Percentiles rank a stretch among this genome's conserved stretches.
Evolutionary conservation across 345 rosid species (phyloP).

Genomic region (Bretschneidera sinensis): DNA sequence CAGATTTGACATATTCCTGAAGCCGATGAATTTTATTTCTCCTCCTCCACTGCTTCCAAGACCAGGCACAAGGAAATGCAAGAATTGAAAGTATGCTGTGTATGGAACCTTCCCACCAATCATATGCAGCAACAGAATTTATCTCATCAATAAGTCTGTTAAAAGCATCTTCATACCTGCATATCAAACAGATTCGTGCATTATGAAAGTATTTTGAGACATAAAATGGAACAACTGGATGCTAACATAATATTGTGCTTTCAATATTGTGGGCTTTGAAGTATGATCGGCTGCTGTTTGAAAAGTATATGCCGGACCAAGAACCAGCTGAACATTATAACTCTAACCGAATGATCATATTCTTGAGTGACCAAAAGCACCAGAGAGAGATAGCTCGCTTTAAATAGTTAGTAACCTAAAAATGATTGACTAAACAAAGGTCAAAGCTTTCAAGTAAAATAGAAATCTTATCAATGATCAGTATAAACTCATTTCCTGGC

Average conservation of each 20-base stretch:
- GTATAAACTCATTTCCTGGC: background rate
- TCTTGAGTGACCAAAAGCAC: background rate
- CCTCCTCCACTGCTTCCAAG: conserved; percentile 97
- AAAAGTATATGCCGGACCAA: background rate
- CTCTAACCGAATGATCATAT: no score
- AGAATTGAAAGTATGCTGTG: conserved; percentile 87
- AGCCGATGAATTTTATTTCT: conserved; percentile 84
- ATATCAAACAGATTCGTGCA: conserved; percentile 17
- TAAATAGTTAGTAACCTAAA: background rate
- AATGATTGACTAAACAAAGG: conserved; percentile 5
- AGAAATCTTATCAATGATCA: background rate
- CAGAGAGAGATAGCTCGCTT: background rate
- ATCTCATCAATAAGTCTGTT: conserved; percentile 95
- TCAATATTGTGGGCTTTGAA: conserved; percentile 4
- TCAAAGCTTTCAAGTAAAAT: conserved; percentile 3
- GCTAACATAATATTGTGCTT: conserved; percentile 8
- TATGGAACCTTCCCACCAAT: conserved; percentile 99
- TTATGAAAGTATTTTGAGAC: conserved; percentile 7
- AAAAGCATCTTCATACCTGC: conserved; percentile 97
- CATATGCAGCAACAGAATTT: conserved; percentile 95
- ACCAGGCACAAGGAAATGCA: conserved; percentile 98
- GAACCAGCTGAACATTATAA: background rate
- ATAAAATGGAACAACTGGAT: conserved; percentile 8
- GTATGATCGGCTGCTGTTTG: background rate
- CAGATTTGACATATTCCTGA: conserved; percentile 94